A percentile compares a stretch with the other conserved stretches of the same genome.
Evolutionary conservation across 164 flowering plant genomes (phyloP).

Genomic region (Magnolia sinica): DNA sequence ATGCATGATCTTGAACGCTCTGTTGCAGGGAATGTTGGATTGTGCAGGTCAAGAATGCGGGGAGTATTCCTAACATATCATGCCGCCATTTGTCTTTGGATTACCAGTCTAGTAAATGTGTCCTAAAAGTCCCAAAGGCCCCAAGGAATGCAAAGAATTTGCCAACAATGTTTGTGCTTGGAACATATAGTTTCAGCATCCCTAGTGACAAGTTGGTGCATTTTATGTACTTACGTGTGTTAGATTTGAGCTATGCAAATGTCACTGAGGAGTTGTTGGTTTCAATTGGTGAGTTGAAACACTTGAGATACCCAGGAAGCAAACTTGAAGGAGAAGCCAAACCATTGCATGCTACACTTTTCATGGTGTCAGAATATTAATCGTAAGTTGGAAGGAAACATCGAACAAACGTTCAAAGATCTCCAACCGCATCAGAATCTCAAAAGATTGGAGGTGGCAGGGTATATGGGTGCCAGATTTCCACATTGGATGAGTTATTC

Average conservation of each 20-base stretch:
- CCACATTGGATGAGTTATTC: not conserved
- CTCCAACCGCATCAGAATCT: conserved; percentile 2
- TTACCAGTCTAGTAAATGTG: no score
- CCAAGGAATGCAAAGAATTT: not conserved
- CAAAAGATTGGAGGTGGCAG: not conserved
- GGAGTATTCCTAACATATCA: not conserved
- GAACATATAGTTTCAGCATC: not conserved
- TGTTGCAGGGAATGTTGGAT: conserved; percentile 4
- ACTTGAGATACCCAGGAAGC: no score
- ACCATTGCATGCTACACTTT: not conserved
- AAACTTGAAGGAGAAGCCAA: no score
- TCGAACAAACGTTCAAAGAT: not conserved
- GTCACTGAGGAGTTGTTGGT: not conserved
- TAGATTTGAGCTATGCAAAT: not conserved
- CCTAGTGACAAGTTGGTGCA: not conserved
- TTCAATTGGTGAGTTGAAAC: not conserved
- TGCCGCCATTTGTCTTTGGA: not conserved
- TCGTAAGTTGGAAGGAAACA: not conserved
- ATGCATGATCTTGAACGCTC: not conserved
- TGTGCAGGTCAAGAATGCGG: not conserved
- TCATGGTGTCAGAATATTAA: not conserved
- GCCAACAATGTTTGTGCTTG: not conserved
- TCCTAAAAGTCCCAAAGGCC: not conserved
- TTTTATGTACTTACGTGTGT: conserved; percentile 1
- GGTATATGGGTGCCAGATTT: not conserved